Evolutionary conservation across 208 protist species (phyloP), one percentile per base, ranked within the genome.

Genomic region (Strigomonas culicis): DNA sequence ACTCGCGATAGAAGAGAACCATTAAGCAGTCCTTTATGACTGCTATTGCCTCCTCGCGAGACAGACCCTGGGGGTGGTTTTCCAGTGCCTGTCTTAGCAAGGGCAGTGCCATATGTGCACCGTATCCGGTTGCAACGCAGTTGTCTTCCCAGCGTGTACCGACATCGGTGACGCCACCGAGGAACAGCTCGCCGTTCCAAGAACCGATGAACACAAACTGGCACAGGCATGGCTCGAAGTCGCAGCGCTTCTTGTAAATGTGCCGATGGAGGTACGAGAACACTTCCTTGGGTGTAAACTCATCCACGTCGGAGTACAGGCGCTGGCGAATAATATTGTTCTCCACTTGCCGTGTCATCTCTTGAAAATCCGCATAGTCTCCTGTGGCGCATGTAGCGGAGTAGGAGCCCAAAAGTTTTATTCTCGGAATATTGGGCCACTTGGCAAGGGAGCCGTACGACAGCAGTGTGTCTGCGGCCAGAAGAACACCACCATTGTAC

Each of bases 1-100:
- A 97, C 80, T 99, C 97, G 62, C 98, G 80, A 86, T 99, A 99
- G 72, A 97, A 98, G 11, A 99, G 74, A 25, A 99, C 95, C n/a
- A 86, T 81, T 30, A 99, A 70, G 74, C 82, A 97, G 31, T 98
- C 81, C 53, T 91, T 79, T 22, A 99, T 43, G 13, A 99, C 72
- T 36, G 62, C 57, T 53, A 76, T 36, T 4, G 97, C 98, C 72
- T 96, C 87, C 8, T 92, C 92, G 28, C 93, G 80, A 27, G 80
- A 82, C 21, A 98, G 80, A 25, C 89, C 80, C 17, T 82, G 66
- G 13, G 77, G 82, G 39, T 89, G 83, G 34, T 74, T 60, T 50
- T 97, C 91, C 32, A 96, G 70, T 15, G 78, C 80, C 63, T 97
- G 93, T 32, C 97, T 85, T 22, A 99, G 64, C 24, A 99, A 69